Evolutionary conservation across 257 asterid genomes (phyloP).

Genomic region (Forsythia suspensa): DNA sequence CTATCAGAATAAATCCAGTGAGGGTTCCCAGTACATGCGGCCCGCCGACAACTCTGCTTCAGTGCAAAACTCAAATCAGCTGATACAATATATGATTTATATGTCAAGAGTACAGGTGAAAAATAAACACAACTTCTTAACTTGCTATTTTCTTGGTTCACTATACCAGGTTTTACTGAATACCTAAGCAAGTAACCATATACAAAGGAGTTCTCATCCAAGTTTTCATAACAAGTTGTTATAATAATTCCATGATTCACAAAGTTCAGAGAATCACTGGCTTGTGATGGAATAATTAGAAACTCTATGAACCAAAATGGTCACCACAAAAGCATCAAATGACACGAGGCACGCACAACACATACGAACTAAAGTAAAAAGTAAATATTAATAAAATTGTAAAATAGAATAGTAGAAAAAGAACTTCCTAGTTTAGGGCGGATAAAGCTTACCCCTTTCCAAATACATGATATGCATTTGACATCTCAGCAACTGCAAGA

Average conservation of each 20-base stretch:
- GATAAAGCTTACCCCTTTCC: constrained; percentile 72
- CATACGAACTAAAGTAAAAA: neutral
- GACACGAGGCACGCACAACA: neutral
- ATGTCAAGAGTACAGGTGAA: neutral
- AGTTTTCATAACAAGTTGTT: neutral
- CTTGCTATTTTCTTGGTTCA: neutral
- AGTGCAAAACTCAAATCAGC: constrained; percentile 15
- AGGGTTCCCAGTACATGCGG: constrained; percentile 57
- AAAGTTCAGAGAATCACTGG: neutral
- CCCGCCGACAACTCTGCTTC: constrained; percentile 76
- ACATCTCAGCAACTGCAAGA: constrained; percentile 68
- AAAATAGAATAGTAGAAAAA: neutral
- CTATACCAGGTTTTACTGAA: constrained; percentile 2
- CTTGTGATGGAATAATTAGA: neutral
- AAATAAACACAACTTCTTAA: neutral
- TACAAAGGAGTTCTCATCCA: neutral
- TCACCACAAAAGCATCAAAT: constrained; percentile 7
- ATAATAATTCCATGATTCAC: constrained; percentile 1
- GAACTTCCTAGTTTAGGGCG: neutral
- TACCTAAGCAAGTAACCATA: constrained; percentile 2
- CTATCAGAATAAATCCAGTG: constrained; percentile 70
- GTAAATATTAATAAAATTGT: neutral
- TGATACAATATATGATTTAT: constrained; percentile 11
- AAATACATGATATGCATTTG: constrained; percentile 50
- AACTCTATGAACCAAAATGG: neutral